These are phyloP conservation scores for Vitis hybrid DNA, from an alignment of 177 flowering plant species.

Conservation along the genomic window DNA sequence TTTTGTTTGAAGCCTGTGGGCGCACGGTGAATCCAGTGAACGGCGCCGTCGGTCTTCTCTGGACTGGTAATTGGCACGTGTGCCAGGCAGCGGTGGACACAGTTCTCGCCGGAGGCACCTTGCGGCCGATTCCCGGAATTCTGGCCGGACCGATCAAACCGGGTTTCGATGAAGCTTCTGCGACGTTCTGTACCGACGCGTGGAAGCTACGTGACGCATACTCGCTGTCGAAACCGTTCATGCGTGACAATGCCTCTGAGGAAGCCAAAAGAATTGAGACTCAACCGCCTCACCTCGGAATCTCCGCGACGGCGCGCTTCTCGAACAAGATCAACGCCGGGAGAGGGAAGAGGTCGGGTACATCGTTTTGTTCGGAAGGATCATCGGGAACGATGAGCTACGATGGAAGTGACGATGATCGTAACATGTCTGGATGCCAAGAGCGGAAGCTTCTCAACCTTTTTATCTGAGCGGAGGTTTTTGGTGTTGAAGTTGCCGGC, in stretches of 20 bases:
- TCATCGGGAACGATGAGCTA: slow-evolving; percentile 21
- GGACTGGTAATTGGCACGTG: slow-evolving; percentile 57
- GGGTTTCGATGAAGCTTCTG: slow-evolving; percentile 8
- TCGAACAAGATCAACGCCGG: neutral
- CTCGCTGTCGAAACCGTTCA: slow-evolving; percentile 1
- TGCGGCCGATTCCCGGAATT: slow-evolving; percentile 27
- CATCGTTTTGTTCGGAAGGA: slow-evolving; percentile 13
- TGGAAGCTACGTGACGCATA: slow-evolving; percentile 1
- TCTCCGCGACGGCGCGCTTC: slow-evolving; percentile 7
- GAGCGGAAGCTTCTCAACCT: slow-evolving; percentile 32
- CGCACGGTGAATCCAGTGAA: slow-evolving; percentile 62
- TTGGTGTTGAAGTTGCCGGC: too few species aligned
- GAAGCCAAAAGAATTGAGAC: neutral
- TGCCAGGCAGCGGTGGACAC: slow-evolving; percentile 61
- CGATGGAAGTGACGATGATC: neutral
- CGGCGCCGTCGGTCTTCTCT: slow-evolving; percentile 66
- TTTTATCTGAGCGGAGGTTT: slow-evolving; percentile 19
- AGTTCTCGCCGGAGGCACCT: slow-evolving; percentile 45
- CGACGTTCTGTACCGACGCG: neutral
- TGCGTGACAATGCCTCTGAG: neutral
- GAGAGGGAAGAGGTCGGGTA: slow-evolving; percentile 1
- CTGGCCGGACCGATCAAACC: neutral
- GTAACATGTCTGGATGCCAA: neutral
- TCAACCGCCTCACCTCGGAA: slow-evolving; percentile 1
- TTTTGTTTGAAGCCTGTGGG: slow-evolving; percentile 63